Evolutionary conservation across 257 asterid species (phyloP).

Genomic region (Plectranthus barbatus): DNA sequence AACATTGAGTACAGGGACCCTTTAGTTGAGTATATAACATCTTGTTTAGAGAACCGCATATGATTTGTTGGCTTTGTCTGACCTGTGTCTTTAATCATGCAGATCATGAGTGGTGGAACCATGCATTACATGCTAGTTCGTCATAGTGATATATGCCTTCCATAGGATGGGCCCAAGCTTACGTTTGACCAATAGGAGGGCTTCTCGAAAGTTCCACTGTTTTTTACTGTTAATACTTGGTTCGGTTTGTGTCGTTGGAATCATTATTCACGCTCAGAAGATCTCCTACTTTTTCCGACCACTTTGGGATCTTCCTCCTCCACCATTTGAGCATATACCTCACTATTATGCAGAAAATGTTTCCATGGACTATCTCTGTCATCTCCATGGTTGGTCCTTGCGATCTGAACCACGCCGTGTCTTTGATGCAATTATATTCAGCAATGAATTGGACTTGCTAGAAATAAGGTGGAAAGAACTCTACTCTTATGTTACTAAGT

Average conservation of each 20-base stretch:
- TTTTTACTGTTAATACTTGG: conserved; percentile 39
- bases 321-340: conserved; percentile 51
- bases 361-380: conserved; percentile 68
- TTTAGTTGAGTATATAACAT: background rate
- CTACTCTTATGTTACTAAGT: conserved; percentile 54
- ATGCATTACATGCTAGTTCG: conserved; percentile 14
- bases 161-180: conserved; percentile 50
- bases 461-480: conserved; percentile 89
- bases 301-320: conserved; percentile 86
- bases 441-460: conserved; percentile 83
- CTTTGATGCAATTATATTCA: conserved; percentile 72
- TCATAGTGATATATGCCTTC: conserved; percentile 12
- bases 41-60: background rate
- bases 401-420: conserved; percentile 75
- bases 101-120: conserved; percentile 30
- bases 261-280: conserved; percentile 36
- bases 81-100: conserved; percentile 18
- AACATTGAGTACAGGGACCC: background rate
- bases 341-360: conserved; percentile 91
- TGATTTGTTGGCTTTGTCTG: background rate
- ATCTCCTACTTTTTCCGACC: conserved; percentile 87
- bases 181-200: conserved; percentile 35
- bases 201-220: conserved; percentile 23
- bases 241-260: conserved; percentile 30
- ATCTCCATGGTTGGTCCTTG: conserved; percentile 77